Base-by-base conservation (phyloP, 805 yeast genomes). In the Yarrowia sp. region DNA sequence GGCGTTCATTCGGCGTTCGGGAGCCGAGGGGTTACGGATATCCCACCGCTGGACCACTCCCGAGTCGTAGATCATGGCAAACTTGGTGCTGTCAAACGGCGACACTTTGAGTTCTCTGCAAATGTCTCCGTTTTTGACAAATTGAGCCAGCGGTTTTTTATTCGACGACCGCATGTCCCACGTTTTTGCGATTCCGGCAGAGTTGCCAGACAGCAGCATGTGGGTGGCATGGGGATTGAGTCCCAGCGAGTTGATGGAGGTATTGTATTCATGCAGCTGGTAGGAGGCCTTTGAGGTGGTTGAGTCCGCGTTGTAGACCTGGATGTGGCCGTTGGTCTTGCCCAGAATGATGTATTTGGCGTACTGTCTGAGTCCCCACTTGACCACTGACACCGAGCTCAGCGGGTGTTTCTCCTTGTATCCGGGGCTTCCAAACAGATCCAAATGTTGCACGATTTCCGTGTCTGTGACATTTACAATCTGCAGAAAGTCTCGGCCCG, bases 31-130 rank as follows among this genome's bases (percentile, higher is more conserved):
- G 43, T 84, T 83, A 68, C 98, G 82, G n/a, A 91, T 73, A 78
- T 95, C 99, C 86, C 91, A 93, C 71, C 89, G 86, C 72, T 90
- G 86, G n/a, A 94, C 82, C 3, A 90, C 85, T 15, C 99, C 99
- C 1, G 91, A 86, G 76, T 95, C 98, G 76, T 90, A 94, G 9
- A 91, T 92, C 0, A 93, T 87, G 1, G 92, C 89, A 64, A 94
- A 81, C 47, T 84, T 82, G 69, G 84, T 80, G 4, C 84, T 77
- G 34, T 85, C 82, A 71, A 83, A 85, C 10, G 86, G 87, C 71
- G 84, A 80, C 77, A 84, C 85, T 73, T 83, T 83, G 8, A 84
- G 80, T 66, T 85, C 86, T 70, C 89, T 79, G 3, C 85, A 81
- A 0, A 96, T 89, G 74, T 92, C 98, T 1, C 91, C 85, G 56